Evolutionary conservation across 1,284 basidiomycete species (phyloP), one percentile per base, ranked within the genome.

Genomic region (Athelia sp.): DNA sequence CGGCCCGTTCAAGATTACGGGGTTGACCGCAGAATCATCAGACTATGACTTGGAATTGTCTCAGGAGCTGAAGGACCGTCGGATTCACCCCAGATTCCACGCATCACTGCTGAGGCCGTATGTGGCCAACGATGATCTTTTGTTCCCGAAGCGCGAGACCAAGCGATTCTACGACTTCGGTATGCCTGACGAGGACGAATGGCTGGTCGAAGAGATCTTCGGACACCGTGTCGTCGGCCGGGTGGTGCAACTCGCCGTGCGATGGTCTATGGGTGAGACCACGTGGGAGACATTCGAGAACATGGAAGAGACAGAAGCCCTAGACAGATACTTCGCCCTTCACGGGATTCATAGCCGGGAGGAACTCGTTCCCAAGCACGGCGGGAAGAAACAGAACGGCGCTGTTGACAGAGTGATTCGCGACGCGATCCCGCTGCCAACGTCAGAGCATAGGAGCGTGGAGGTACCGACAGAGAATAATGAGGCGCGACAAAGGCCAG

Each of bases 1-100:
- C 26, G 66, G 69, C 2, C 68, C 64, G 1, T 69, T 62, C 46
- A 45, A 53, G 6, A 56, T 71, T 19, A 14, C 55, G 0, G 17
- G 54, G 9, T 59, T 58, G 23, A 26, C 52, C 8, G 54, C 51
- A 2, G 51, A 56, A 3, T 58, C 49, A 1, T 64, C 63, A 0
- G 58, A 31, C 3, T 68, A 62, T 46, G 48, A 52, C 34, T 23
- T 69, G 8, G 62, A 67, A 17, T 50, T 70, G 23, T 62, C 60
- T 21, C 53, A 47, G 10, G 54, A 56, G 18, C 24, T 66, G 4
- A 46, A 35, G 21, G 38, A 43, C n/a, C 46, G 61, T 4, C 35
- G 58, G 15, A 55, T 65, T 2, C 61, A 64, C 32, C 52, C 54
- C 3, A 45, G 31, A 11, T 56, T 56, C 32, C 55, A 56, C 42